Evolutionary conservation across 352 stramenopile genomes (phyloP).

Genomic region (Globisporangium takayamanum): DNA sequence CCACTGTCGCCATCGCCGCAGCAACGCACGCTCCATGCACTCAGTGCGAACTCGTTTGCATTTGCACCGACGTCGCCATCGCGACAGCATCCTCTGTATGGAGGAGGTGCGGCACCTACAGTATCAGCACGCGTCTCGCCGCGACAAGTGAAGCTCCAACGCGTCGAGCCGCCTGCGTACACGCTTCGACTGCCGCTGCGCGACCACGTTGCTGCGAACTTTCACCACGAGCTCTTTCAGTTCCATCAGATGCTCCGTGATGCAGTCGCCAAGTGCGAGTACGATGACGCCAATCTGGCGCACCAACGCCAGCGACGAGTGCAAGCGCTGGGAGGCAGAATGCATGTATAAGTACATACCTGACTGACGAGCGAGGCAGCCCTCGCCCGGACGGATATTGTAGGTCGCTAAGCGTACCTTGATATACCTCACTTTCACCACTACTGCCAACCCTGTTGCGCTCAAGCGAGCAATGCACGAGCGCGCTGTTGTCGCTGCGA

Average conservation of each 20-base stretch:
- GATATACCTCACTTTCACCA: too few species aligned
- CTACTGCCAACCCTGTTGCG: conserved; percentile 10
- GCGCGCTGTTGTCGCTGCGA: conserved; percentile 10
- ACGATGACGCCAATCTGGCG: too few species aligned
- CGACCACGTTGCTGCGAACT: conserved; percentile 32
- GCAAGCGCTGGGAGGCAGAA: too few species aligned
- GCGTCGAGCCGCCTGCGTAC: conserved; percentile 12
- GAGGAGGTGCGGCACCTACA: background rate
- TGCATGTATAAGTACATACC: too few species aligned
- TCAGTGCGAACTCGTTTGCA: background rate
- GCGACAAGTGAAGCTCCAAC: conserved; percentile 27
- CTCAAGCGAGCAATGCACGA: conserved; percentile 17
- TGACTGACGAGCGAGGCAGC: too few species aligned
- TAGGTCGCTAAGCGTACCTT: too few species aligned
- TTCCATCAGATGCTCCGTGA: conserved; percentile 65
- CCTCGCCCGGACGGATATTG: too few species aligned
- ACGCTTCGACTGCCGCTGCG: conserved; percentile 16
- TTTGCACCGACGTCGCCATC: conserved; percentile 9
- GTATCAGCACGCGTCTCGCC: conserved; percentile 16
- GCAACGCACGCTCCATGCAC: background rate
- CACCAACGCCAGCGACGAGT: too few species aligned
- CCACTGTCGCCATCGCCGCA: background rate
- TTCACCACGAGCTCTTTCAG: conserved; percentile 58
- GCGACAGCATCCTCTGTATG: background rate
- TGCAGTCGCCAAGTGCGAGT: conserved; percentile 14